phyloP scores from a whole-genome alignment of 129 eudicot species.

The Pittosporum tobira region DNA sequence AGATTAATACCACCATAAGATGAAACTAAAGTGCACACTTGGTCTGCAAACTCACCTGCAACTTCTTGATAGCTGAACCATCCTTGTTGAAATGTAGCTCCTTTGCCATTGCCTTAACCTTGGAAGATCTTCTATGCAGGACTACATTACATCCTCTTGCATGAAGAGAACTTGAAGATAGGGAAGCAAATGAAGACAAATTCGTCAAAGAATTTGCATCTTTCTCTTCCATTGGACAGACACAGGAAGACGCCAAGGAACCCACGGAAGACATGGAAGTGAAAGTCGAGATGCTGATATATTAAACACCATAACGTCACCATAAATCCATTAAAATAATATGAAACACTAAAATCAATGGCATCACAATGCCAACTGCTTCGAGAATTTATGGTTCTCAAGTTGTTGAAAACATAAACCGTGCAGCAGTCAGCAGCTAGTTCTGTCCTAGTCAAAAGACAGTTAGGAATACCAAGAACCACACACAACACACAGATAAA shows the following conservation, averaged over 20 bases:
- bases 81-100: slow-evolving; percentile 77
- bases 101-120: slow-evolving; percentile 58
- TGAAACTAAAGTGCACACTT: slow-evolving; percentile 3
- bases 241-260: slow-evolving; percentile 27
- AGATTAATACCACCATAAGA: slow-evolving; percentile 19
- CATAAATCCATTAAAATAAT: neutral
- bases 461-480: neutral
- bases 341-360: neutral
- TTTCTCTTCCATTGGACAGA: slow-evolving; percentile 25
- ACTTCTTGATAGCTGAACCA: slow-evolving; percentile 51
- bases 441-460: slow-evolving; percentile 5
- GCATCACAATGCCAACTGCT: neutral
- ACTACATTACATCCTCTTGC: slow-evolving; percentile 36
- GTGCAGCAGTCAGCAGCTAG: neutral
- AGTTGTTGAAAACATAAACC: neutral
- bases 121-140: slow-evolving; percentile 24
- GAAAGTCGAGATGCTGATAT: slow-evolving; percentile 41
- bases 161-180: slow-evolving; percentile 38
- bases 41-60: slow-evolving; percentile 35
- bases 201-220: slow-evolving; percentile 27
- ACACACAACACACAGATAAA: too few relatives aligned
- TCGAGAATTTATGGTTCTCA: neutral
- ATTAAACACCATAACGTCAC: neutral
- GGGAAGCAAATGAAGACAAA: slow-evolving; percentile 51
- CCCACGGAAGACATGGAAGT: slow-evolving; percentile 38